Percentiles rank a stretch among this genome's conserved stretches.
phyloP scores from a whole-genome alignment of 176 grass and related monocot species.

The Oropetium thomaeum region DNA sequence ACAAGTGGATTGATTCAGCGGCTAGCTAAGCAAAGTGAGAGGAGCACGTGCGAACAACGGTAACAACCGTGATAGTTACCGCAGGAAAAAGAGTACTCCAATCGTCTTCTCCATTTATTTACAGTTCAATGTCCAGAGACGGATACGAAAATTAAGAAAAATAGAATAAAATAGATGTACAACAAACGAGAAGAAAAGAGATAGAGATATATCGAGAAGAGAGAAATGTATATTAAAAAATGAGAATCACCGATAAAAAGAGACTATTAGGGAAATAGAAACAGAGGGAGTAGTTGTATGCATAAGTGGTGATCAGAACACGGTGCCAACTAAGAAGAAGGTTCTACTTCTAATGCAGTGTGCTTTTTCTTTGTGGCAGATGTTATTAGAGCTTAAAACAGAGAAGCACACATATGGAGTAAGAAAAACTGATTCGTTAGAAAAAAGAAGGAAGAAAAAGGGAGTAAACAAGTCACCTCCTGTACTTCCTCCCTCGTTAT shows the following conservation, averaged over 20 bases:
- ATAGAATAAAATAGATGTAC: too few relatives aligned
- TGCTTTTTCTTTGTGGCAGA: neutral
- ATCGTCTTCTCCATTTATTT: too few relatives aligned
- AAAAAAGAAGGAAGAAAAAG: neutral
- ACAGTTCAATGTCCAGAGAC: too few relatives aligned
- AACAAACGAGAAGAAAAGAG: too few relatives aligned
- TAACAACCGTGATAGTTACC: constrained; percentile 3
- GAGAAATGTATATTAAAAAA: too few relatives aligned
- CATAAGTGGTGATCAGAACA: neutral
- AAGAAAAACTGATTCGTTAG: neutral
- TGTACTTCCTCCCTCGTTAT: constrained; percentile 98
- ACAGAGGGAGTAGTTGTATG: too few relatives aligned
- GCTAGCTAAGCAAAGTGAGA: neutral
- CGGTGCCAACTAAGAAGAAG: constrained; percentile 28
- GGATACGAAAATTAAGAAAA: too few relatives aligned
- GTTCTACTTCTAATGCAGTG: constrained; percentile 36
- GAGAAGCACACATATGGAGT: neutral
- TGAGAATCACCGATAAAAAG: too few relatives aligned
- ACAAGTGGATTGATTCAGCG: constrained; percentile 8
- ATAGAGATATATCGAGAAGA: too few relatives aligned
- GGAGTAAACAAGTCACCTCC: constrained; percentile 67
- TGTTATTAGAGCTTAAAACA: neutral
- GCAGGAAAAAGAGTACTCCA: neutral
- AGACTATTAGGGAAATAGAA: too few relatives aligned
- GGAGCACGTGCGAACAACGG: constrained; percentile 16